Percentiles rank a stretch among this genome's conserved stretches.
phyloP scores from a whole-genome alignment of 495 filamentous ascomycete species.

The Penicillium cataractarum region DNA sequence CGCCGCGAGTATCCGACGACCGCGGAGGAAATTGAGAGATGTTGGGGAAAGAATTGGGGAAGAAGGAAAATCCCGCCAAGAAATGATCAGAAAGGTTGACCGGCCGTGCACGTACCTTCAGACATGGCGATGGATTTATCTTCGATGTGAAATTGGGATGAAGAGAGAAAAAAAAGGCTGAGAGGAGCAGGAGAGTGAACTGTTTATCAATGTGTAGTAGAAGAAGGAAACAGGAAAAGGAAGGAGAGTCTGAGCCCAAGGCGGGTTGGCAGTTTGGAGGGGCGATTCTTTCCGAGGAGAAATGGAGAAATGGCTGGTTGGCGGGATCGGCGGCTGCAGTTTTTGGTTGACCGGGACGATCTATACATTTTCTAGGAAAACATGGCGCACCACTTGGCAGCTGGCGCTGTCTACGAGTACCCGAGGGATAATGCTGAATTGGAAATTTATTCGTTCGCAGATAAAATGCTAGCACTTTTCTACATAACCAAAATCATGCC shows the following conservation, averaged over 20 bases:
- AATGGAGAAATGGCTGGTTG: slow-evolving; percentile 7
- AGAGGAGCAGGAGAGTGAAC: background rate
- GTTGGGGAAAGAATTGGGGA: slow-evolving; percentile 18
- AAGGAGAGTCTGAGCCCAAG: slow-evolving; percentile 1
- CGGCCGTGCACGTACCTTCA: slow-evolving; percentile 27
- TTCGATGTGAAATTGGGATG: slow-evolving; percentile 1
- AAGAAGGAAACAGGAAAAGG: background rate
- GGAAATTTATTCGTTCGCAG: slow-evolving; percentile 7
- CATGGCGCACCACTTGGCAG: background rate
- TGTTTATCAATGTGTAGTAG: background rate
- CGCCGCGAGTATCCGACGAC: no score
- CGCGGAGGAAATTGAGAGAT: no score
- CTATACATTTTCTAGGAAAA: background rate
- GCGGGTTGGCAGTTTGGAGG: background rate
- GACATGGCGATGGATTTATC: slow-evolving; percentile 6
- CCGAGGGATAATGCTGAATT: no score
- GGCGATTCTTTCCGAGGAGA: slow-evolving; percentile 13
- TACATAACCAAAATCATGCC: background rate
- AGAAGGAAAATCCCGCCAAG: slow-evolving; percentile 20
- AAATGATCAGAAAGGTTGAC: slow-evolving; percentile 9
- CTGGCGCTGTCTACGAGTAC: background rate
- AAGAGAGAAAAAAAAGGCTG: background rate
- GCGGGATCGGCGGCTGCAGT: slow-evolving; percentile 12
- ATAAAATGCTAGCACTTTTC: background rate
- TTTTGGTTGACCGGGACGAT: slow-evolving; percentile 14